phyloP scores from a whole-genome alignment of 1,284 basidiomycete genomes.

The Cutaneotrichosporon sp. region DNA sequence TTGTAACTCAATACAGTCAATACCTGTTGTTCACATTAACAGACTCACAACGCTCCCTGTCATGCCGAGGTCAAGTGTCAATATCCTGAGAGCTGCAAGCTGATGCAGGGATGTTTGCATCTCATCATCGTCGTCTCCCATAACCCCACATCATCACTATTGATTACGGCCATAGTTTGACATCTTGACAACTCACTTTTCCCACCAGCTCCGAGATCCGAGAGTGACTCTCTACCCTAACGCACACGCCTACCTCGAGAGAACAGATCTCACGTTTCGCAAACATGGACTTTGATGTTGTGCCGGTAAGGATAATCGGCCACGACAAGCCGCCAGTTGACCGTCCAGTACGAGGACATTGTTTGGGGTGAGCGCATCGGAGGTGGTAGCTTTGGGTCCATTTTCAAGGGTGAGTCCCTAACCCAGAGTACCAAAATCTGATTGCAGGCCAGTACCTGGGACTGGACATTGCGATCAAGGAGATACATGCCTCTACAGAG shows the following conservation, averaged over 20 bases:
- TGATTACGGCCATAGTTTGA: neutral
- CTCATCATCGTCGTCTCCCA: neutral
- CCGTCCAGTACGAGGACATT: constrained; percentile 73
- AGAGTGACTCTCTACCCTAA: neutral
- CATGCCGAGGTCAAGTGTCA: neutral
- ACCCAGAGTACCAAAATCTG: neutral
- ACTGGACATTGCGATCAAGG: constrained; percentile 94
- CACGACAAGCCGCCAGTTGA: neutral
- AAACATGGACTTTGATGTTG: constrained; percentile 68
- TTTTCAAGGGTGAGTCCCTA: constrained; percentile 70
- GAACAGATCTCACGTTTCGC: neutral
- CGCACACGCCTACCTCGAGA: neutral
- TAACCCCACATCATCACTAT: neutral
- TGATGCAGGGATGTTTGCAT: neutral
- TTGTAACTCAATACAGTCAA: neutral
- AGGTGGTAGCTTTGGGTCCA: constrained; percentile 87
- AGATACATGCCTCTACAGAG: constrained; percentile 80
- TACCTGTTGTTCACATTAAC: neutral
- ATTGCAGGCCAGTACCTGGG: constrained; percentile 78
- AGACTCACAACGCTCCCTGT: neutral
- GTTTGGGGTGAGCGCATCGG: constrained; percentile 79
- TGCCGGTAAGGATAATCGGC: constrained; percentile 63
- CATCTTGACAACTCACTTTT: neutral
- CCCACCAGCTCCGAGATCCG: neutral
- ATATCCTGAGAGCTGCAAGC: neutral